Conservation (phyloP, 352 stramenopile genomes). For the Globisporangium apiculatum region DNA sequence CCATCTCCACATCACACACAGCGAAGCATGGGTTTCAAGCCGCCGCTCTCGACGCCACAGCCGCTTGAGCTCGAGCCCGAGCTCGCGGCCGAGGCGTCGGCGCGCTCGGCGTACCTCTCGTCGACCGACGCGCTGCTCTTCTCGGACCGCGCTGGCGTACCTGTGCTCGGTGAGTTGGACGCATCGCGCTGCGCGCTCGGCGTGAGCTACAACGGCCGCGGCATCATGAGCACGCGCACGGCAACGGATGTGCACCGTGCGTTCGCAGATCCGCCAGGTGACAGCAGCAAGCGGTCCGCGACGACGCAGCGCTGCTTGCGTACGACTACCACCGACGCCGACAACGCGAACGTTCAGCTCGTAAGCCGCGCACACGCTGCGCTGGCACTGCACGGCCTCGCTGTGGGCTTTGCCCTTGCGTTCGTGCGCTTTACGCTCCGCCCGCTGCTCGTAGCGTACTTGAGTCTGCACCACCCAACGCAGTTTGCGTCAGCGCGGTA, state of each 20-base stretch:
- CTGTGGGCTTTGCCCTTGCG: slow-evolving; percentile 19
- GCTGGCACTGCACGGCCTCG: slow-evolving; percentile 28
- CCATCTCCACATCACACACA: not conserved
- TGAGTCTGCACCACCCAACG: slow-evolving; percentile 26
- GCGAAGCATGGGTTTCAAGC: not conserved
- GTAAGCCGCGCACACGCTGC: slow-evolving; percentile 29
- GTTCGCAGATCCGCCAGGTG: not conserved
- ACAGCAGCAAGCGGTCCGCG: not conserved
- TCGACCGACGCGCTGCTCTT: not conserved
- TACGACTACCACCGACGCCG: slow-evolving; percentile 12
- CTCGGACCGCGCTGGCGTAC: not conserved
- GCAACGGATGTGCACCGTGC: not conserved
- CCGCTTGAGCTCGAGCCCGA: not conserved
- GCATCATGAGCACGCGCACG: not conserved
- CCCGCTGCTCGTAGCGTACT: slow-evolving; percentile 35
- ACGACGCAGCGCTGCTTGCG: not conserved
- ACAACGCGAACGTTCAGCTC: slow-evolving; percentile 22
- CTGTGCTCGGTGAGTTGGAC: not conserved
- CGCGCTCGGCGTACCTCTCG: not conserved
- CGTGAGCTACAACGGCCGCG: no score
- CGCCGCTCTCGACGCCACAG: not conserved
- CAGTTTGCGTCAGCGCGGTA: slow-evolving; percentile 24
- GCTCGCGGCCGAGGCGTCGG: not conserved
- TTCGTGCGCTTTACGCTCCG: slow-evolving; percentile 31
- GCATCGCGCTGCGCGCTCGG: not conserved